Evolutionary conservation across 345 rosid genomes (phyloP), one percentile per base, ranked within the genome.

Genomic region (Turritis glabra): DNA sequence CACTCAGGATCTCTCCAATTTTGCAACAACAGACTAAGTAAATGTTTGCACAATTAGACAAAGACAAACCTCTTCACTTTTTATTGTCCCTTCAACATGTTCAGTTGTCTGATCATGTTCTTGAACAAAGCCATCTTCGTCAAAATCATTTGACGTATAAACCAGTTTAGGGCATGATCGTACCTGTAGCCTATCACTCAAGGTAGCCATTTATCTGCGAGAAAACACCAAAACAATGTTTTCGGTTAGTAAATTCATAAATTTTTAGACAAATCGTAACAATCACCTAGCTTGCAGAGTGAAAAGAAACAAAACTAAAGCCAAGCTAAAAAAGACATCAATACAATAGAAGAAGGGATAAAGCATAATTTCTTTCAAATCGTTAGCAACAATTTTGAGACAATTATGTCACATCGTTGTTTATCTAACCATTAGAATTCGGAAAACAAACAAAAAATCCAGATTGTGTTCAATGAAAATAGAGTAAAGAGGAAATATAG

Each of bases 161-260:
- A 83, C 14, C 15, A 91, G 94, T 77, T 50, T 87, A 63, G 89
- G 82, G 41, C 83, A 91, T 46, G 97, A 83, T 79, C 97, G 80
- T 64, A 61, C 80, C 17, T 97, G 90, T 4, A 87, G 85, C 86
- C 92, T 84, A 77, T 87, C 96, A 30, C 83, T 79, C 87, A 81
- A 85, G 87, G 33, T 86, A 80, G 87, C 87, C 98, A 93, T 93
- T 32, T 86, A 23, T 84, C 94, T 90, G 87, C 83, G 80, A 77
- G 66, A 71, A 11, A 61, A 62, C 55, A 52, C 33, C 40, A 57
- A 37, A 54, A 62, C 6, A 64, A 35, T 10, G n/a, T n/a, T n/a
- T n/a, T n/a, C 12, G 40, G 30, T 38, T 41, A 40, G 17, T 40
- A 30, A 14, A 21, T n/a, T 47, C 4, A 29, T 23, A 27, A 21